Base-by-base conservation (phyloP, 2,329 filamentous ascomycete species). In the Cladosporium austrohemisphaericum region DNA sequence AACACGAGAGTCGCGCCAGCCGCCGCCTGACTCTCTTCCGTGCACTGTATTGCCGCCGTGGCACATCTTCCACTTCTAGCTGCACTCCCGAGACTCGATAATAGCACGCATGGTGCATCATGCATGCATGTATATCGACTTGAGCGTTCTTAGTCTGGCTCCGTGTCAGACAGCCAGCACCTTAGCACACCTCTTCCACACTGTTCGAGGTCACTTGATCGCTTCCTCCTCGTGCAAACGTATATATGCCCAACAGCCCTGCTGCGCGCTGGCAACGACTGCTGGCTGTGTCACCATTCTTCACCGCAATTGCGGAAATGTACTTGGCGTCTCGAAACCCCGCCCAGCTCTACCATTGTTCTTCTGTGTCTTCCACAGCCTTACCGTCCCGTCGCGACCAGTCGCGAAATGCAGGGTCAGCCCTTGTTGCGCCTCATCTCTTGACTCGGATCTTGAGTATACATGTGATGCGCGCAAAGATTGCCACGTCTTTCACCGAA, bases 211-310 rank as follows among this genome's bases (percentile, higher is more conserved):
- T 40, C 37, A 40, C 14, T 40, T n/a, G n/a, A n/a, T n/a, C n/a
- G n/a, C n/a, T n/a, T 40, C 23, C 20, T 16, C 19, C 37, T 16
- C 37, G 7, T 14, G 13, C 37, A 40, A 38, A 33, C 14, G 37
- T 40, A 40, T 40, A 40, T 40, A 40, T 40, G 37, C 37, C 37
- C 37, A 40, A 33, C 41, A 35, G 41, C 41, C 28, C 41, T 5
- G 18, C 32, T 35, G 28, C 28, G 28, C 32, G n/a, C n/a, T n/a
- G n/a, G n/a, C n/a, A n/a, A n/a, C n/a, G n/a, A n/a, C n/a, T n/a
- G 41, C 31, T 45, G 41, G 41, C 41, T 18, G 22, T 35, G 41
- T 31, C 41, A 45, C 20, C 41, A 45, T 45, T 18, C 41, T 29
- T 32, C 41, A 45, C 41, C 41, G 41, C 41, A 45, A 35, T 31